These are phyloP conservation scores for Tetrahymena elliotti DNA, from an alignment of 73 alveolate genomes.

Conservation along the genomic window DNA sequence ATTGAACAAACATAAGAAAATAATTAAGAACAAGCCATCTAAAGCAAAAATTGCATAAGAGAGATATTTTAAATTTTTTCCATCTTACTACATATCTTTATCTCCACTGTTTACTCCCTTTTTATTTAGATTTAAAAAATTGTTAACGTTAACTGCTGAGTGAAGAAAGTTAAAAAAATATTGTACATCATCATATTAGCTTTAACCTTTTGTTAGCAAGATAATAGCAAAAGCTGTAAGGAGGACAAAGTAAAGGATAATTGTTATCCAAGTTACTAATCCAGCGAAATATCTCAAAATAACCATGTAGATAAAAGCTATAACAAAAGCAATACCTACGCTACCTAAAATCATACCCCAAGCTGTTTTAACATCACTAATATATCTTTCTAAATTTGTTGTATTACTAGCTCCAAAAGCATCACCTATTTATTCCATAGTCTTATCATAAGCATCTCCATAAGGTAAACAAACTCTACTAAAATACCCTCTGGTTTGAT, in stretches of 20 bases:
- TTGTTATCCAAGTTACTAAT: constrained; percentile 14
- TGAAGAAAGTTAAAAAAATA: no score
- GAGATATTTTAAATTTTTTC: constrained; percentile 7
- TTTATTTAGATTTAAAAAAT: no score
- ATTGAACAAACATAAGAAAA: constrained; percentile 76
- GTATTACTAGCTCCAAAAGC: background rate
- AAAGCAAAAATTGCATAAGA: constrained; percentile 24
- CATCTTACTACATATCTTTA: background rate
- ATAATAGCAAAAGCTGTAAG: background rate
- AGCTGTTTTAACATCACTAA: constrained; percentile 47
- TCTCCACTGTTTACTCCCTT: background rate
- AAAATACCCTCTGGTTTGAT: background rate
- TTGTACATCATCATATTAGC: background rate
- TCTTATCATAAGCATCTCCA: background rate
- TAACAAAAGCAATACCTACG: constrained; percentile 27
- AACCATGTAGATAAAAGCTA: constrained; percentile 20
- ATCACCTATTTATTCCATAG: background rate
- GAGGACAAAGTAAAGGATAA: constrained; percentile 8
- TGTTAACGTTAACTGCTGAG: no score
- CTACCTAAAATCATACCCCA: constrained; percentile 48
- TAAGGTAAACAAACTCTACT: background rate
- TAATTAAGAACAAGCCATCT: constrained; percentile 54
- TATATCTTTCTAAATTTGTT: constrained; percentile 25
- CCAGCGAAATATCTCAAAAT: constrained; percentile 29
- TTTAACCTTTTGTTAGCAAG: background rate